Base-by-base conservation (phyloP, 306 rosid genomes). In the Albizia julibrissin region DNA sequence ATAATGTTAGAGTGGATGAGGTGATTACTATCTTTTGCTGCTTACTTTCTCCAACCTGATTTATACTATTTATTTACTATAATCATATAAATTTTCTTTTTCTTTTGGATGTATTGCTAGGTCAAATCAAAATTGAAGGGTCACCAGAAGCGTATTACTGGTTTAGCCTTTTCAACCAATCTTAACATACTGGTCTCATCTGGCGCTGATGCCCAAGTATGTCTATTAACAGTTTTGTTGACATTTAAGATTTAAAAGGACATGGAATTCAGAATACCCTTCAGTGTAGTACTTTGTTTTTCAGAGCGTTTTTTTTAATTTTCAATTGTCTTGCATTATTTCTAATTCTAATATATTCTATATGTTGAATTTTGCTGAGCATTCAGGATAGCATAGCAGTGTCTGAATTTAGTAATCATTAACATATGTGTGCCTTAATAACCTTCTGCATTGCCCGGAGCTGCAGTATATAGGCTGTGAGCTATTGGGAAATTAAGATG, bases 161-260 rank as follows among this genome's bases (percentile, higher is more conserved):
- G 98, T 81, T 89, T 94, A 82, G 98, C 97, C 50, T 94, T 94
- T 88, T 94, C 97, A 16, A 87, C 88, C 39, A 85, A 70, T 89
- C 96, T 94, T 61, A 88, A 88, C 82, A 87, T 92, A 80, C 90
- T 94, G 46, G 89, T 94, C 79, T 94, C 97, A 5, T 91, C 98
- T 5, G 94, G 94, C 69, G 93, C 91, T 66, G 96, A 94, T 89
- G 97, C 94, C 87, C 97, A 94, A 72, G 98, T 91, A 88, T 84
- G 89, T 87, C 74, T 62, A 43, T 40, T 56, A 33, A 42, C 59
- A 33, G 65, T 69, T 73, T 75, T 84, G 18, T 78, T 79, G 37
- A 58, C 72, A 37, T 82, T 21, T 42, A 65, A 67, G 22, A 82
- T 87, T 79, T 50, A 33, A 44, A 66, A 40, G 58, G 27, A 42